phyloP scores from a whole-genome alignment of 2,329 filamentous ascomycete species.

The Onygenales sp. region DNA sequence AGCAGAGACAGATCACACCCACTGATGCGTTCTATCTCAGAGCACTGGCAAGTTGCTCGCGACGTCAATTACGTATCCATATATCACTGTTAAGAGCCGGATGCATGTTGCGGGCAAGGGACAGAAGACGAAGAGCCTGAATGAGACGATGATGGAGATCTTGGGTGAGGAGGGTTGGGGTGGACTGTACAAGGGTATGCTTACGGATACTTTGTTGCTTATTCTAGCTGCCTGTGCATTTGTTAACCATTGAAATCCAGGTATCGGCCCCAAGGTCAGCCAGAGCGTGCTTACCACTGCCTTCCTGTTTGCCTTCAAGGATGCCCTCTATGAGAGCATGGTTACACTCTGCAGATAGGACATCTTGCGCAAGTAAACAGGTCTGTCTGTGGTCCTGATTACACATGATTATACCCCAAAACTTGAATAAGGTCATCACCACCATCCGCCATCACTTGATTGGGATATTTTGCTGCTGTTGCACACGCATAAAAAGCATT shows the following conservation, averaged over 20 bases:
- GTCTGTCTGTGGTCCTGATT: too few species aligned
- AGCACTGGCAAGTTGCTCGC: constrained; percentile 87
- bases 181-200: constrained; percentile 82
- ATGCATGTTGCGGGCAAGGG: constrained; percentile 78
- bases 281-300: constrained; percentile 95
- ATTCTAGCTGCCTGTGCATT: neutral
- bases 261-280: constrained; percentile 90
- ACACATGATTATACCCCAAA: too few species aligned
- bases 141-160: constrained; percentile 66
- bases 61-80: constrained; percentile 90
- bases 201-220: constrained; percentile 4
- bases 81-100: constrained; percentile 96
- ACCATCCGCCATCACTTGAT: too few species aligned
- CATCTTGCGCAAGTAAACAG: constrained; percentile 20
- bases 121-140: constrained; percentile 71
- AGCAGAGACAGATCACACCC: constrained; percentile 65
- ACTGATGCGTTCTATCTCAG: constrained; percentile 84
- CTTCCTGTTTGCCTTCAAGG: constrained; percentile 96
- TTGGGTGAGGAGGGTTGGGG: constrained; percentile 82
- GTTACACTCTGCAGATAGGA: constrained; percentile 24
- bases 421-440: too few species aligned
- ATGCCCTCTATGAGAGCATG: constrained; percentile 69
- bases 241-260: constrained; percentile 35
- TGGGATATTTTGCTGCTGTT: too few species aligned
- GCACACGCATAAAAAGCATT: too few species aligned